Evolutionary conservation across 192 early-diverging fungal genomes (phyloP).

Genomic region (Linnemannia exigua): DNA sequence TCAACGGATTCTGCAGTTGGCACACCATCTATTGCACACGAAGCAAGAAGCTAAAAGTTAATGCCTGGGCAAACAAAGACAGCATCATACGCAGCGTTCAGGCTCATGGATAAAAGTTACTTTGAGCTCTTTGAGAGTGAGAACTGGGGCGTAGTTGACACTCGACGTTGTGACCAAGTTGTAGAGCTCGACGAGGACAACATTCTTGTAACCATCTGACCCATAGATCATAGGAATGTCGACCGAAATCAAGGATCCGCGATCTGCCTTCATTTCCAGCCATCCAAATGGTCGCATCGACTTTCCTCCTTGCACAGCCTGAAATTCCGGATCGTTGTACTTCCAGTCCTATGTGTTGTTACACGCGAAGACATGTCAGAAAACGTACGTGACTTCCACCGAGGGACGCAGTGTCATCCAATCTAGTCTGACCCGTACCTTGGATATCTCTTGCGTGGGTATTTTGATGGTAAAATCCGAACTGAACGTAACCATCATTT

Average conservation of each 20-base stretch:
- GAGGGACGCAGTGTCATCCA: background rate
- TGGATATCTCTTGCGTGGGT: conserved; percentile 80
- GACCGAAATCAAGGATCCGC: conserved; percentile 67
- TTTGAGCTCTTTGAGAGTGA: conserved; percentile 65
- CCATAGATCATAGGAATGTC: conserved; percentile 70
- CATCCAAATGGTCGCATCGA: conserved; percentile 75
- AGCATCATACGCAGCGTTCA: background rate
- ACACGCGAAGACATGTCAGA: background rate
- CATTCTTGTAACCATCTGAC: conserved; percentile 68
- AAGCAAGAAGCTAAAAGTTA: background rate
- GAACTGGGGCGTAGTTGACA: conserved; percentile 74
- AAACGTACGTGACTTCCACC: background rate
- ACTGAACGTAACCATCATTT: conserved; percentile 73
- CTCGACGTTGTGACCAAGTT: conserved; percentile 70
- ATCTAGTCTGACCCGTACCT: conserved; percentile 56
- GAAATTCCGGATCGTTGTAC: conserved; percentile 55
- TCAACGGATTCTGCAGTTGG: conserved; percentile 70
- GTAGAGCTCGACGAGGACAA: conserved; percentile 63
- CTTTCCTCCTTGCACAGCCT: conserved; percentile 43
- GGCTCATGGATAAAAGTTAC: conserved; percentile 39
- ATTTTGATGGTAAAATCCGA: conserved; percentile 70
- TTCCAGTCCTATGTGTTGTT: conserved; percentile 71
- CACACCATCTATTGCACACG: conserved; percentile 61
- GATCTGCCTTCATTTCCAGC: conserved; percentile 72
- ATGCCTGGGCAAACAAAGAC: background rate